Base-by-base conservation (phyloP, 176 grass and related monocot species). In the Panicum miliaceum region DNA sequence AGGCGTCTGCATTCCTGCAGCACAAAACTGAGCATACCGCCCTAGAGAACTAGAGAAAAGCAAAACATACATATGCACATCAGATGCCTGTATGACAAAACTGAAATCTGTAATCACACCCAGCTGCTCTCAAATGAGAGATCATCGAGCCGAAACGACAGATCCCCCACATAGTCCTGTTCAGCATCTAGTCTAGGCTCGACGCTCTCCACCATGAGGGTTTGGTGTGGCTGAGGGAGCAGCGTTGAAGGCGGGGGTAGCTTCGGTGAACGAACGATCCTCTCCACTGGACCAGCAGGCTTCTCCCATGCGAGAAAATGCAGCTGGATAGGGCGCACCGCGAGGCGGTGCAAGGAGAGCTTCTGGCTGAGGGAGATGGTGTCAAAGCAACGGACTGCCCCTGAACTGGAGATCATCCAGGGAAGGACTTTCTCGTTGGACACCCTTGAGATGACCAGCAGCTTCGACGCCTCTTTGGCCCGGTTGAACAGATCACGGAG, bases 351-450 rank as follows among this genome's bases (percentile, higher is more conserved):
- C 77, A 97, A 35, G 41, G 92, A 91, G 9, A 94, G 81, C 78
- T 94, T 97, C 41, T 97, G 92, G 84, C 90, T 94, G 58, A 97
- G 86, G 45, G 94, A 94, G 80, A 97, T 91, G 61, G 94, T 97
- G 84, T 97, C 92, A 4, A 89, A 97, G 84, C 94, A 97, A 10
- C 94, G 92, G 56, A 94, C 81, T 11, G 84, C 42, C n/a, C 92
- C 92, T 20, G 79, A 80, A 10, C 86, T 87, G 15, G 92, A 89
- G 42, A 94, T 87, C 70, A 97, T 91, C 94, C 92, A 97, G 1
- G 92, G 94, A 20, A 97, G 90, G 18, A 97, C 92, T 73, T 97
- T 97, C 68, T 92, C 92, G 0, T 92, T 86, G 25, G 88, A 88
- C 12, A 97, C 82, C 75, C 92, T 86, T 15, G 94, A 97, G 58